Base-by-base conservation (phyloP, 2,329 filamentous ascomycete genomes). In the Talaromyces sp. region DNA sequence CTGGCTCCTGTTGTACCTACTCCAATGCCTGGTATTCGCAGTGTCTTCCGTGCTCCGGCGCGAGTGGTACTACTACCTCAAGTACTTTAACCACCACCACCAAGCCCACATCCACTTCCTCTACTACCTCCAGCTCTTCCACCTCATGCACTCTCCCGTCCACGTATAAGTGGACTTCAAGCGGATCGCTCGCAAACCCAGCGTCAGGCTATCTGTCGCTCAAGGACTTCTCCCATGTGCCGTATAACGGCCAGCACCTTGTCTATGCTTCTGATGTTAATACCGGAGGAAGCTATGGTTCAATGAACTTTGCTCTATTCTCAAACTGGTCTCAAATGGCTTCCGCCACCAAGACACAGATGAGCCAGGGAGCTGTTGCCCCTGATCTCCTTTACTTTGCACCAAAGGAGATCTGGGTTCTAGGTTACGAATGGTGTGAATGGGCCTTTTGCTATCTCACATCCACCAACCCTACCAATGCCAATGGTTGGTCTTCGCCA, bases 341-440 rank as follows among this genome's bases (percentile, higher is more conserved):
- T 22, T 76, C 80, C 0, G 84, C 81, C 0, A 75, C 71, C 66
- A 87, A 89, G 75, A 88, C 77, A 67, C 67, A 65, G 1, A 87
- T 86, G 83, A 77, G 39, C 52, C 54, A 65, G 3, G 69, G 66
- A 6, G 74, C 84, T 10, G 85, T 88, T 24, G 87, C 87, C 0
- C 87, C 87, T 0, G 86, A 85, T 0, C 76, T 90, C 57, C 88
- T 90, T 77, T 85, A 83, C 78, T 89, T 89, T 70, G 69, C 72
- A 5, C 87, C 87, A 0, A 88, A 88, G 77, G 80, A 76, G 68
- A 74, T 84, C 67, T 90, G 87, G 87, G 77, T 89, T n/a, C 80
- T 89, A 0, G 84, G 85, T n/a, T 84, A 88, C 71, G 86, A 90
- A 73, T 89, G 86, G 86, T 86, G 86, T 1, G 71, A 83, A 0